Base-by-base conservation (phyloP, 140 eudicot genomes). In the Oenanthe javanica region DNA sequence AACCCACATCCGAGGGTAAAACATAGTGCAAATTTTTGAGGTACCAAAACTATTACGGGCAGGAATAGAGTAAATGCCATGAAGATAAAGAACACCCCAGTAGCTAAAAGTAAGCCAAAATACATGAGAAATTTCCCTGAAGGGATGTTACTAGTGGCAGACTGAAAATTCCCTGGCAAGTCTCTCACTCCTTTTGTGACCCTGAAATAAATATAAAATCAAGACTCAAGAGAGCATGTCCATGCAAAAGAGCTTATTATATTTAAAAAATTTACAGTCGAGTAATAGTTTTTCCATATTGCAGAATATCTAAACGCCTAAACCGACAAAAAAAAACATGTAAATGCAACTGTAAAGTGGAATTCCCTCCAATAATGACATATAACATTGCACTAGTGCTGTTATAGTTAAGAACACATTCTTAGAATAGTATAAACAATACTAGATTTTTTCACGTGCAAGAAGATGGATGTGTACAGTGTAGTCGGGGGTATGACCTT, bases 21-120 rank as follows among this genome's bases (percentile, higher is more conserved):
- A 84, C 97, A 94, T 51, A 94, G 85, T 82, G 98, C 97, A 86
- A 94, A 94, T 75, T 94, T 94, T 77, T 94, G 98, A 72, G 98
- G 98, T 81, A 89, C 85, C 75, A 94, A 52, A 83, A 94, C 98
- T 86, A 94, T 94, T 16, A 94, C 98, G 0, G 98, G 98, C 49
- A 94, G 90, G 84, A 94, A 94, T 79, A 94, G 75, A 0, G 94
- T 90, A 79, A 94, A 94, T 27, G 96, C 94, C 54, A 94, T 89
- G 82, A 94, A 90, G 72, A 94, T 85, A 77, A 94, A 92, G 91
- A 94, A 94, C 79, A 92, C 88, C 23, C 98, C 98, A 11, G 96
- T 57, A 36, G 93, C 96, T 59, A 94, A 90, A 40, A 94, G 88
- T 43, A 94, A 87, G 12, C 93, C 92, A 80, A 94, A 94, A 69